Base-by-base conservation (phyloP, 2,329 filamentous ascomycete genomes). In the Colletotrichum neosansevieriae region DNA sequence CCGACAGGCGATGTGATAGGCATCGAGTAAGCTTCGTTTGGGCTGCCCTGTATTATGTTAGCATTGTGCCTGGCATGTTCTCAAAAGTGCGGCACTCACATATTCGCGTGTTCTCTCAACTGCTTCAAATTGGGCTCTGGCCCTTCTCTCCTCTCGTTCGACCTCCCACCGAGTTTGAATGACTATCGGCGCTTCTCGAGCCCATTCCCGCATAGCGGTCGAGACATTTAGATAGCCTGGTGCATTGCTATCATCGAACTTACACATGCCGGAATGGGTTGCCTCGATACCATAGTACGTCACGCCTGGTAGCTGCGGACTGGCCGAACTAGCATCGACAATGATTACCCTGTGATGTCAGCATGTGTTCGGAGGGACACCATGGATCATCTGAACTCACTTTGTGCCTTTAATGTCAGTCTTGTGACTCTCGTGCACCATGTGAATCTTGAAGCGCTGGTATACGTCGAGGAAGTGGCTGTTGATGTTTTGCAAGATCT, bases 281-380 rank as follows among this genome's bases (percentile, higher is more conserved):
- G 89, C 89, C 72, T 93, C 90, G 67, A 93, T 92, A n/a, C 91
- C 90, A 77, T 91, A 92, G 71, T 91, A 90, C 47, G 87, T 89
- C 0, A 92, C 91, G 36, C 91, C 91, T 6, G 90, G 89, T 13
- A 92, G 80, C 62, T 88, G 86, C 0, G 92, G 92, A 17, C 89
- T 87, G 1, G 92, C 92, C 1, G 91, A 93, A 53, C 82, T 82
- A 61, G 91, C 84, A 67, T 93, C 91, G 3, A 94, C 92, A 42
- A 94, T 86, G 67, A 92, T 80, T 60, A 85, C 74, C 74, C 80
- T 84, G 38, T 3, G 54, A 11, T 21, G 1, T 36, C 13, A 64
- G 7, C 7, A 40, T 15, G 42, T n/a, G 36, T 29, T 29, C 6
- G 29, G 6, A 29, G 29, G 29, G 29, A 29, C 6, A 2, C 29